These are phyloP conservation scores for Penicillium polonicum DNA, from an alignment of 2,329 filamentous ascomycete species.

Conservation along the genomic window DNA sequence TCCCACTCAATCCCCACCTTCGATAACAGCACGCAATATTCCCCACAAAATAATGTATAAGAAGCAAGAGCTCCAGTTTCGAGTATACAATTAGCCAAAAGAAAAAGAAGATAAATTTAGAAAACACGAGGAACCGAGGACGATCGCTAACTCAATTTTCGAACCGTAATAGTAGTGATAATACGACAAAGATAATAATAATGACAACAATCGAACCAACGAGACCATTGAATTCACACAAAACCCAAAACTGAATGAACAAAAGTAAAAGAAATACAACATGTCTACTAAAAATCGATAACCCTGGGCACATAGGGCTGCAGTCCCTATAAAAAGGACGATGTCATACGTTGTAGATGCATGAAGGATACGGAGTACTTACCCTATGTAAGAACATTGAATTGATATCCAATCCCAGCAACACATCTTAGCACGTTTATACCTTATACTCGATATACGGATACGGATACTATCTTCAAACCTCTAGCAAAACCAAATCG, in stretches of 20 bases:
- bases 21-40: background rate
- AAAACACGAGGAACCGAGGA: background rate
- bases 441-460: background rate
- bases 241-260: background rate
- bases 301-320: background rate
- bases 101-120: conserved; percentile 5
- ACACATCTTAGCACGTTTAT: background rate
- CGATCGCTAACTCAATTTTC: conserved; percentile 5
- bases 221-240: background rate
- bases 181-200: background rate
- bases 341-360: background rate
- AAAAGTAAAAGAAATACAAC: background rate
- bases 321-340: background rate
- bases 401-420: background rate
- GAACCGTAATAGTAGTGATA: background rate
- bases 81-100: background rate
- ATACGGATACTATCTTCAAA: background rate
- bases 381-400: background rate
- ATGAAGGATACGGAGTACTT: background rate
- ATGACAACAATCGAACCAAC: background rate
- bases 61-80: background rate
- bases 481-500: background rate
- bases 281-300: background rate
- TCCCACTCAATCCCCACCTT: background rate
- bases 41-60: background rate